phyloP scores from a whole-genome alignment of 805 yeast species.

The Starmerella sirachaensis region DNA sequence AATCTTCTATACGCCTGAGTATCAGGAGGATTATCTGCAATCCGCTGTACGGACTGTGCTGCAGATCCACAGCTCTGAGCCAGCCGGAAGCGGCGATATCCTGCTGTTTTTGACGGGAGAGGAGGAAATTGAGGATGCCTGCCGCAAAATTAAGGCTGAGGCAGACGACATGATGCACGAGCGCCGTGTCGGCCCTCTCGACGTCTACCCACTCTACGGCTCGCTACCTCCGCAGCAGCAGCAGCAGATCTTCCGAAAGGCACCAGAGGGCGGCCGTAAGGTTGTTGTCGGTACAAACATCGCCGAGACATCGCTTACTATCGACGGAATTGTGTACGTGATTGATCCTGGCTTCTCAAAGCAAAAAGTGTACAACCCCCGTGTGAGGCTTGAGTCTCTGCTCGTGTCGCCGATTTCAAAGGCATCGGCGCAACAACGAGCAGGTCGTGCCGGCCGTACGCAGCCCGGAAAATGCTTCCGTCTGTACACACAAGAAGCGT shows the following conservation, averaged over 20 bases:
- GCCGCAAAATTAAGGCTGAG: constrained; percentile 75
- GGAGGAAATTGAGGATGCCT: constrained; percentile 90
- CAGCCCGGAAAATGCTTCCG: constrained; percentile 97
- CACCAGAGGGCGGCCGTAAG: constrained; percentile 89
- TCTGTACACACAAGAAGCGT: constrained; percentile 92
- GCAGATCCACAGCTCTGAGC: constrained; percentile 69
- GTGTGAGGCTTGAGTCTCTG: constrained; percentile 88
- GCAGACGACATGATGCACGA: constrained; percentile 82
- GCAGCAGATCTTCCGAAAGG: constrained; percentile 84
- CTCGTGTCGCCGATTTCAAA: constrained; percentile 92
- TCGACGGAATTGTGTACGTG: constrained; percentile 94
- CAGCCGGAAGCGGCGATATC: constrained; percentile 24
- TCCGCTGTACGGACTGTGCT: constrained; percentile 91
- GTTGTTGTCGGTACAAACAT: constrained; percentile 86
- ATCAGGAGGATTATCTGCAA: constrained; percentile 86
- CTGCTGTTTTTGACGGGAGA: constrained; percentile 42
- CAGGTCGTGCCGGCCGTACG: constrained; percentile 99
- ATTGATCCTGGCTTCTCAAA: constrained; percentile 96
- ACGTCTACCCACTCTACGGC: constrained; percentile 89
- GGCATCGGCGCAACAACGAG: constrained; percentile 96
- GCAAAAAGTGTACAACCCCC: constrained; percentile 92
- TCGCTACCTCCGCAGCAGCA: constrained; percentile 94
- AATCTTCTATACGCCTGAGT: constrained; percentile 92
- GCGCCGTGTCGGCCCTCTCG: constrained; percentile 66
- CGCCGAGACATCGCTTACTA: constrained; percentile 95